Base-by-base conservation (phyloP, 345 rosid genomes). In the Luvunga scandens region DNA sequence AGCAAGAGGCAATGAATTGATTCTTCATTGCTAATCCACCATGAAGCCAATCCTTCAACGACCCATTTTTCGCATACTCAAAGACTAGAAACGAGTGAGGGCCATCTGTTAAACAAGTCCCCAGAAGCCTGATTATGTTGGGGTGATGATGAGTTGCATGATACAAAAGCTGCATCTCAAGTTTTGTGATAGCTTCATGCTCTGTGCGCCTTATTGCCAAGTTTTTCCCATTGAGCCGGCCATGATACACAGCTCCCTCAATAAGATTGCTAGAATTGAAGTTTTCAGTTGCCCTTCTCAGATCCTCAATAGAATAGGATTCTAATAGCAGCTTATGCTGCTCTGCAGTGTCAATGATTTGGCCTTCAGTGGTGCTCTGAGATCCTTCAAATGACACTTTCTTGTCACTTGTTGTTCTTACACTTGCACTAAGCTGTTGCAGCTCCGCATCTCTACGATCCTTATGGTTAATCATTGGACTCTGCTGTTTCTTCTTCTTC, bases 11-110 rank as follows among this genome's bases (percentile, higher is more conserved):
- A 25, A 95, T 93, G 88, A 93, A 95, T 12, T 95, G 98, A 77
- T 88, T 95, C 89, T 95, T 95, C 83, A 95, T 90, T 5, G 97
- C 98, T 72, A 95, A 84, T 59, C 97, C 97, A 22, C 97, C 92
- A 56, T 93, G 98, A 62, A 95, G 79, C 98, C 98, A 95, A 13
- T 95, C 98, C 85, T 89, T 92, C 62, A 95, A 80, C 13, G 98
- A 92, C 21, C 97, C 98, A 55, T 95, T 95, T 86, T 86, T 89
- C 0, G 94, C 98, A 39, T 90, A 92, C 86, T 95, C 98, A 38
- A 90, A 90, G 19, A 93, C 92, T 27, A 93, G 72, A 80, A 78
- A 92, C 30, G 91, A 86, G 34, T 69, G 80, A 56, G 84, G 75
- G 9, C 77, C 82, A 25, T 89, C 92, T 30, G 77, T 83, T 42